phyloP scores from a whole-genome alignment of 2,329 filamentous ascomycete species.

The Cladophialophora yegresii region DNA sequence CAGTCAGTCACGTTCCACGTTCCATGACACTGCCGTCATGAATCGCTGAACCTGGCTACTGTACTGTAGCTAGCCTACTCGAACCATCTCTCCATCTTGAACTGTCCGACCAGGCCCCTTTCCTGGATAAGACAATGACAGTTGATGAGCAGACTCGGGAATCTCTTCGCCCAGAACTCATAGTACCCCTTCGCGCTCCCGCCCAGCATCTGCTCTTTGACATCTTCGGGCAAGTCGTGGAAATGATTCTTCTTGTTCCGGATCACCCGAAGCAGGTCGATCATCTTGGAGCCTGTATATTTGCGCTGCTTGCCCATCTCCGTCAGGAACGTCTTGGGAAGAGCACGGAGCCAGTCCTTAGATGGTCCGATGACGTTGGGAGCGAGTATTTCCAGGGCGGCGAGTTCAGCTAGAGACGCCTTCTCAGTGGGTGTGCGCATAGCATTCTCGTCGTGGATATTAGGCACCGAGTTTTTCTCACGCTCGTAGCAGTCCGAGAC shows the following conservation, averaged over 20 bases:
- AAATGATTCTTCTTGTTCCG: conserved; percentile 98
- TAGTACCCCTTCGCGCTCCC: conserved; percentile 60
- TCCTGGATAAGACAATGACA: conserved; percentile 76
- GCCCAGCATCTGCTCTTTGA: conserved; percentile 66
- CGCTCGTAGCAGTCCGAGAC: conserved; percentile 96
- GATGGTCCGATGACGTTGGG: conserved; percentile 46
- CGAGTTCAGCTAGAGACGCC: conserved; percentile 44
- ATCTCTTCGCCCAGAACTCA: conserved; percentile 76
- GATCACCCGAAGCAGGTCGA: conserved; percentile 85
- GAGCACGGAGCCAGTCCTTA: conserved; percentile 71
- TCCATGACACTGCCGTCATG: not conserved
- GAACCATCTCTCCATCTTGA: conserved; percentile 70
- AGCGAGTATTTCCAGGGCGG: conserved; percentile 57
- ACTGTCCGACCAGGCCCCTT: conserved; percentile 61
- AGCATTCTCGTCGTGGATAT: conserved; percentile 34
- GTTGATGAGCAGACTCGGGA: conserved; percentile 74
- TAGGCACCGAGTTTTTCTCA: conserved; percentile 57
- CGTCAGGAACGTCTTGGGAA: conserved; percentile 82
- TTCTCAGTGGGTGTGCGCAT: conserved; percentile 30
- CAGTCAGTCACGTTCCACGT: not conserved
- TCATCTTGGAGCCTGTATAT: conserved; percentile 78
- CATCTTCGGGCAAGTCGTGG: conserved; percentile 83
- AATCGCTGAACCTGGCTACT: not conserved
- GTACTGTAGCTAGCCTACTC: conserved; percentile 4
- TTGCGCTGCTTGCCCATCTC: conserved; percentile 92